Percentiles rank a stretch among this genome's conserved stretches.
Conservation (phyloP, 1,284 basidiomycete species). For the Moniliophthora roreri region DNA sequence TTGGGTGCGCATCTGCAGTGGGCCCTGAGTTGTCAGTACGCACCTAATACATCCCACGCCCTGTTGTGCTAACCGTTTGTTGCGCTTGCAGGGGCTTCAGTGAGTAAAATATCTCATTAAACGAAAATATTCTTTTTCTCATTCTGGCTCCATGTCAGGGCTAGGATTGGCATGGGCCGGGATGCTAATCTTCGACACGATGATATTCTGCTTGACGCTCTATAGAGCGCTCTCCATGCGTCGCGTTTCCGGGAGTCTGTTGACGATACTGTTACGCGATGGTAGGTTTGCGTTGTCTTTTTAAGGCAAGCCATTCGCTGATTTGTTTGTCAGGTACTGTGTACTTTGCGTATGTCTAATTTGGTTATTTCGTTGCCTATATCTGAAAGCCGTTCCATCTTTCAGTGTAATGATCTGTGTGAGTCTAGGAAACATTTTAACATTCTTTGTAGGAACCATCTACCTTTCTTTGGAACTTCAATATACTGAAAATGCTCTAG, state of each 20-base stretch:
- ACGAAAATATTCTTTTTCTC: not conserved
- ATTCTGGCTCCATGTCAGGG: conserved; percentile 20
- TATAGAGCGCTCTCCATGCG: conserved; percentile 35
- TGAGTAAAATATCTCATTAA: not conserved
- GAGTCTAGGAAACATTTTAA: not conserved
- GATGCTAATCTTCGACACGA: conserved; percentile 37
- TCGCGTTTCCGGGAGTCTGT: conserved; percentile 23
- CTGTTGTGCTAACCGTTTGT: too few relatives aligned
- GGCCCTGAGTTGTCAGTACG: not conserved
- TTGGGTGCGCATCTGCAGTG: not conserved
- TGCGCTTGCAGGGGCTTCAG: too few relatives aligned
- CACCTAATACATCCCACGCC: too few relatives aligned
- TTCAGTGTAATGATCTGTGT: conserved; percentile 6
- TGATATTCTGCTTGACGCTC: conserved; percentile 42
- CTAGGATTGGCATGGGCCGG: conserved; percentile 35
- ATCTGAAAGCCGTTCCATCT: conserved; percentile 1
- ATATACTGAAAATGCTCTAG: not conserved
- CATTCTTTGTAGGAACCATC: not conserved
- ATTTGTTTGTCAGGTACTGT: conserved; percentile 35
- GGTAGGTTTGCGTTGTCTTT: conserved; percentile 23
- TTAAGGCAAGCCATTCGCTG: conserved; percentile 23
- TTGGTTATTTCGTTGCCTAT: too few relatives aligned
- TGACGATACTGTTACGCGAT: conserved; percentile 37
- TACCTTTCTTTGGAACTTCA: not conserved
- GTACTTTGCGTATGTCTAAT: not conserved